phyloP scores from a whole-genome alignment of 139 green algal genomes.

The Chlamydomonas eustigma region DNA sequence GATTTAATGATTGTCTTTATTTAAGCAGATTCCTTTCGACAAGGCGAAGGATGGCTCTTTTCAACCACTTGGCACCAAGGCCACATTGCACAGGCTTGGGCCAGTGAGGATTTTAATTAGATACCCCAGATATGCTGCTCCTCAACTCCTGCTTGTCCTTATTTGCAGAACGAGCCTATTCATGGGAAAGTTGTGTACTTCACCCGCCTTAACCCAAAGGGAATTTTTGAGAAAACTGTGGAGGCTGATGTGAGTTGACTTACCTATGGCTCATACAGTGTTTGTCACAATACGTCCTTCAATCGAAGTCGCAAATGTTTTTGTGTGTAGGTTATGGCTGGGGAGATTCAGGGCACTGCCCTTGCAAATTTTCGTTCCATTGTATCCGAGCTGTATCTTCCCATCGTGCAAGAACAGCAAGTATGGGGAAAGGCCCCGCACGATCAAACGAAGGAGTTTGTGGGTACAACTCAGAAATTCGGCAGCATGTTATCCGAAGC shows the following conservation, averaged over 20 bases:
- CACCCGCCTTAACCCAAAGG: constrained; percentile 57
- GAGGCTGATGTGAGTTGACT: constrained; percentile 45
- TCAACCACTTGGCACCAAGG: constrained; percentile 39
- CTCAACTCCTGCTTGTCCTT: background rate
- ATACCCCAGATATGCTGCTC: background rate
- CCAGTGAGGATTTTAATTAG: constrained; percentile 25
- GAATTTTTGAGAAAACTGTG: constrained; percentile 57
- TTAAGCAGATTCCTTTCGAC: constrained; percentile 44
- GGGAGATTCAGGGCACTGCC: constrained; percentile 44
- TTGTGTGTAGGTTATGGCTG: constrained; percentile 12
- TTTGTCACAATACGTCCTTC: no score
- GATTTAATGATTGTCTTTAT: background rate
- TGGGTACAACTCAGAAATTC: constrained; percentile 55
- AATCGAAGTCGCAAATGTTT: no score
- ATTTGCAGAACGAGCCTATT: constrained; percentile 49
- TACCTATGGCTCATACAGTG: no score
- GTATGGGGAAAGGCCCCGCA: constrained; percentile 54
- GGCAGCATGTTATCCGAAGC: constrained; percentile 66
- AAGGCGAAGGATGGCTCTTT: constrained; percentile 42
- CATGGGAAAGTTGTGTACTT: constrained; percentile 68
- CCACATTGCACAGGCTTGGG: constrained; percentile 30
- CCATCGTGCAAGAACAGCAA: constrained; percentile 66
- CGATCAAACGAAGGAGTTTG: constrained; percentile 46
- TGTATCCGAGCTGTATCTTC: constrained; percentile 75
- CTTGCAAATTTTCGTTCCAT: constrained; percentile 69